phyloP scores from a whole-genome alignment of 2,329 filamentous ascomycete genomes.

The Zasmidium cellare region DNA sequence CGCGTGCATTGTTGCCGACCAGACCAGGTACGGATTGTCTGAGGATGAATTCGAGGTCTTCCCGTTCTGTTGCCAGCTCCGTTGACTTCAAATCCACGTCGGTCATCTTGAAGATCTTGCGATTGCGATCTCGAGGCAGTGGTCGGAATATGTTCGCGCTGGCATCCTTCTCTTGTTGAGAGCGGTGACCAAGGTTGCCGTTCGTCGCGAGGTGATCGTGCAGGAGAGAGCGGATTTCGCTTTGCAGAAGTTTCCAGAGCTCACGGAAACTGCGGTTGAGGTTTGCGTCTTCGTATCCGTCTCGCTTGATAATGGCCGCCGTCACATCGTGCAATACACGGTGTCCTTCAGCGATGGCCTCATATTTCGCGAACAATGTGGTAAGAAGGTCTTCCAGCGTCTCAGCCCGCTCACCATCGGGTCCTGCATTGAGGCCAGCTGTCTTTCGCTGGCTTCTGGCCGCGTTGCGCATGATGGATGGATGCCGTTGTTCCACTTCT shows the following conservation, averaged over 20 bases:
- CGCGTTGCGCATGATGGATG: slow-evolving; percentile 66
- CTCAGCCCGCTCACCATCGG: slow-evolving; percentile 53
- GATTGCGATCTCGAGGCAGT: slow-evolving; percentile 49
- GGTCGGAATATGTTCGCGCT: slow-evolving; percentile 55
- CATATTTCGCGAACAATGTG: slow-evolving; percentile 93
- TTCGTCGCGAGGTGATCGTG: slow-evolving; percentile 97
- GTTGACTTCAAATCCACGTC: slow-evolving; percentile 79
- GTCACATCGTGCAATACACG: slow-evolving; percentile 91
- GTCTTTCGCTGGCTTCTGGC: slow-evolving; percentile 48
- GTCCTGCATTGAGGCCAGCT: slow-evolving; percentile 36
- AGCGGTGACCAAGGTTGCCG: slow-evolving; percentile 67
- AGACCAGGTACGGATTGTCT: slow-evolving; percentile 89
- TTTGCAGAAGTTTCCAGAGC: slow-evolving; percentile 96
- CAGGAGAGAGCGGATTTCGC: slow-evolving; percentile 89
- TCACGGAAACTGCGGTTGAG: slow-evolving; percentile 91
- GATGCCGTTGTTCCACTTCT: slow-evolving; percentile 89
- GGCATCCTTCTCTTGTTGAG: slow-evolving; percentile 50
- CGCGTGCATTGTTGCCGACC: slow-evolving; percentile 51
- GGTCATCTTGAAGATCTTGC: slow-evolving; percentile 80
- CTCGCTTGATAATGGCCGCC: slow-evolving; percentile 78
- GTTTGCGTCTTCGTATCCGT: slow-evolving; percentile 62
- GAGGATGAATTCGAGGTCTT: slow-evolving; percentile 86
- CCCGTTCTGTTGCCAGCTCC: slow-evolving; percentile 79
- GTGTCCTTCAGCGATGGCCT: slow-evolving; percentile 94
- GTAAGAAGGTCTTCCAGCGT: slow-evolving; percentile 90